Percentiles rank a stretch among this genome's conserved stretches.
Conservation (phyloP, 805 yeast species). For the Spathaspora gorwiae region DNA sequence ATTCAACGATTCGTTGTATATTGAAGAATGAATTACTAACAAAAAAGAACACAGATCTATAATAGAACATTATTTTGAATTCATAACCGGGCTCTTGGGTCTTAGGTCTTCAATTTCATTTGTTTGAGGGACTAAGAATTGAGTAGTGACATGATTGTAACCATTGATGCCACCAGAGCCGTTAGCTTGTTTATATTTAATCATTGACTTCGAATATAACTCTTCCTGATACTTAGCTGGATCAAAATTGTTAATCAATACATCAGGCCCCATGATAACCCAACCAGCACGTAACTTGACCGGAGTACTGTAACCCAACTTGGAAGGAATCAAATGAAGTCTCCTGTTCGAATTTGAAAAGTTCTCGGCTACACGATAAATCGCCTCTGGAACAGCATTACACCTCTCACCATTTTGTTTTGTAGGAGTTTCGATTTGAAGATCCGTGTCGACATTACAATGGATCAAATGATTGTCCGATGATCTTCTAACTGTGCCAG, state of each 20-base stretch:
- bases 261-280: slow-evolving; percentile 87
- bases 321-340: slow-evolving; percentile 77
- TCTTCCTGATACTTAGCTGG: slow-evolving; percentile 28
- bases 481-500: slow-evolving; percentile 87
- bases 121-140: slow-evolving; percentile 57
- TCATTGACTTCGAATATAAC: slow-evolving; percentile 25
- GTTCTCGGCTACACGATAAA: slow-evolving; percentile 83
- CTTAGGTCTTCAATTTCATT: slow-evolving; percentile 74
- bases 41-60: neutral
- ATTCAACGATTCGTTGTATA: neutral
- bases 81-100: slow-evolving; percentile 67
- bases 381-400: slow-evolving; percentile 54
- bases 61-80: neutral
- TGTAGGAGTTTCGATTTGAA: slow-evolving; percentile 54
- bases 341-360: slow-evolving; percentile 79
- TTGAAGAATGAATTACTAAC: neutral
- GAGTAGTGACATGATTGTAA: slow-evolving; percentile 31
- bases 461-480: slow-evolving; percentile 81
- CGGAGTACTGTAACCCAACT: slow-evolving; percentile 60
- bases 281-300: slow-evolving; percentile 77
- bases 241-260: slow-evolving; percentile 63
- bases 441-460: slow-evolving; percentile 88
- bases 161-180: slow-evolving; percentile 13
- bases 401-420: neutral
- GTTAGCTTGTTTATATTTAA: slow-evolving; percentile 17